Evolutionary conservation across 768 basidiomycete species (phyloP), one percentile per base, ranked within the genome.

Genomic region (Leccinum olivaceopallidum): DNA sequence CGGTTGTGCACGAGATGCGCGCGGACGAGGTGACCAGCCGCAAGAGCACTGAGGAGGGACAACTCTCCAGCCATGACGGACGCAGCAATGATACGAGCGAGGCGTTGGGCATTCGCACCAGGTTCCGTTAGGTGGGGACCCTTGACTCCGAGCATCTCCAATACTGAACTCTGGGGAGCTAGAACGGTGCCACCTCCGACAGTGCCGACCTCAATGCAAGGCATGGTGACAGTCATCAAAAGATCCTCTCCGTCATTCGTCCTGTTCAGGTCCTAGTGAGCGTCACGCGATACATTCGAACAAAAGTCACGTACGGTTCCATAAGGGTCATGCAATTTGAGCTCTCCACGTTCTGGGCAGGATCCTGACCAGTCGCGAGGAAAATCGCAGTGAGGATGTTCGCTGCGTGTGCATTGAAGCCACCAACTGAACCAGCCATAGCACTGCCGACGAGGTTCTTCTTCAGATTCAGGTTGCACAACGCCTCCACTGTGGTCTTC

Each of bases 281-380:
- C 4, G 22, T 50, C 36, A 6, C 57, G 55, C 60, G 22, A 66
- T 20, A 26, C 0, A 16, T 56, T 53, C 39, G 55, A 34, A 61
- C 24, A 54, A 53, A n/a, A 56, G 44, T 51, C 58, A 66, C 93
- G 75, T 73, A 97, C 90, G 95, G 88, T 75, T 99, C 97, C 96
- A 99, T 98, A 52, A 98, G 78, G 1, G 97, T 99, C 81, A 99
- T 96, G 76, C 97, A 99, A 73, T 94, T 95, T 42, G 95, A 96
- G 60, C 93, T 95, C 79, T 96, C 97, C 28, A 99, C 96, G 74
- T 98, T 98, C 81, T 99, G 97, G 7, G 97, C 97, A 2, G 97
- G 97, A 71, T 99, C 97, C 76, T 99, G 97, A 18, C 97, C 97
- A 42, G 95, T 96, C 16, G 97, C 97, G 64, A 99, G 79, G 79